Percentiles rank a stretch among this genome's conserved stretches.
Evolutionary conservation across 352 stramenopile species (phyloP).

Genomic region (Phytophthora crassamura): DNA sequence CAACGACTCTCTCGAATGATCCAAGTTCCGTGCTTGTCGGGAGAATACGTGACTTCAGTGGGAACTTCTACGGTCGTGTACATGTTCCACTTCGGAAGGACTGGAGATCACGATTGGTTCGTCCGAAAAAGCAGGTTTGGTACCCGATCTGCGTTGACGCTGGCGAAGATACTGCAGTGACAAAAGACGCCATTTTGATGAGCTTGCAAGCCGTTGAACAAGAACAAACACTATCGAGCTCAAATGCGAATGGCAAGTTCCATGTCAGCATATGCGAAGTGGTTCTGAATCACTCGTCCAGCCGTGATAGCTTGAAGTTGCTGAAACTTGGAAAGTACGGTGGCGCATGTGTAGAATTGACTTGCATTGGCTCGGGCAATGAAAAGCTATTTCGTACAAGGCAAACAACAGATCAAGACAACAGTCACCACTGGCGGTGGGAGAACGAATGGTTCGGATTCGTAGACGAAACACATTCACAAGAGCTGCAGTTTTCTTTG

Average conservation of each 20-base stretch:
- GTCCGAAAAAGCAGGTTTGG: slow-evolving; percentile 17
- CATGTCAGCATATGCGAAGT: slow-evolving; percentile 29
- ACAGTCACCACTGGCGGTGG: slow-evolving; percentile 34
- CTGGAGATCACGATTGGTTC: slow-evolving; percentile 32
- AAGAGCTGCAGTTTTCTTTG: slow-evolving; percentile 19
- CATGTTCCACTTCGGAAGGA: slow-evolving; percentile 43
- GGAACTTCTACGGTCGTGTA: slow-evolving; percentile 22
- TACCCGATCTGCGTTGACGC: slow-evolving; percentile 17
- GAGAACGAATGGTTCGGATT: slow-evolving; percentile 34
- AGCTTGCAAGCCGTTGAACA: slow-evolving; percentile 20
- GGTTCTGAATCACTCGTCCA: slow-evolving; percentile 5
- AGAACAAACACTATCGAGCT: not conserved
- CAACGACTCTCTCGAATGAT: slow-evolving; percentile 9
- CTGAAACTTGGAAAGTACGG: slow-evolving; percentile 21
- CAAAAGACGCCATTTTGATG: slow-evolving; percentile 28
- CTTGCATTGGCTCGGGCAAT: not conserved
- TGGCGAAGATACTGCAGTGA: not conserved
- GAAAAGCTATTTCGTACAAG: slow-evolving; percentile 17
- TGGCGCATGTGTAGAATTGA: slow-evolving; percentile 25
- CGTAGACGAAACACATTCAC: not conserved
- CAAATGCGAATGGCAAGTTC: slow-evolving; percentile 16
- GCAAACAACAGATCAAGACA: slow-evolving; percentile 15
- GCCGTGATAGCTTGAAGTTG: slow-evolving; percentile 7
- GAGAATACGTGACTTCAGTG: slow-evolving; percentile 29
- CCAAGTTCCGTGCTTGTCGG: slow-evolving; percentile 25